phyloP scores from a whole-genome alignment of 441 rosid genomes.

The Euphorbia schlechtendalii region DNA sequence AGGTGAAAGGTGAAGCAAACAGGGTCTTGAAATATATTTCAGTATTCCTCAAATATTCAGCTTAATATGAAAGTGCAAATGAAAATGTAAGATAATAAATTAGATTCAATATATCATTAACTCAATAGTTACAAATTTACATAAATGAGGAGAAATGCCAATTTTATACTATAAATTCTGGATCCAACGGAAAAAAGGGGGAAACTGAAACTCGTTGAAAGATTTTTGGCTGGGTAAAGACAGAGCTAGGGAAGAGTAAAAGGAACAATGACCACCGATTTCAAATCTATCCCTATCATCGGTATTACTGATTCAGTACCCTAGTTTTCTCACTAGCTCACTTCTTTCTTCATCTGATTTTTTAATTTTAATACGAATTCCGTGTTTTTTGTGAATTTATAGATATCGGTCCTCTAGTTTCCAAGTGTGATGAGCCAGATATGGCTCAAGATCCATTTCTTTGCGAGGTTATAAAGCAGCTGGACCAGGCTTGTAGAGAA shows the following conservation, averaged over 20 bases:
- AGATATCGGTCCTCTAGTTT: slow-evolving; percentile 60
- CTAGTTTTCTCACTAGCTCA: too few relatives aligned
- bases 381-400: slow-evolving; percentile 12
- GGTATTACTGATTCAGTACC: slow-evolving; percentile 27
- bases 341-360: neutral
- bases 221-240: neutral
- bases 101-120: too few relatives aligned
- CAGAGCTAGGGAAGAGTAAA: neutral
- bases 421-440: slow-evolving; percentile 52
- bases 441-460: slow-evolving; percentile 55
- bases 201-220: neutral
- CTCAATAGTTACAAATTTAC: too few relatives aligned
- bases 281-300: slow-evolving; percentile 67
- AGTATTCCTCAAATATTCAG: too few relatives aligned
- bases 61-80: too few relatives aligned
- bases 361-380: neutral
- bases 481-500: slow-evolving; percentile 69
- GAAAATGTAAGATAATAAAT: too few relatives aligned
- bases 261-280: slow-evolving; percentile 57
- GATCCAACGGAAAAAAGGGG: neutral
- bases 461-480: slow-evolving; percentile 41
- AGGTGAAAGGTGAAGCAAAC: too few relatives aligned
- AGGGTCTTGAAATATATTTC: too few relatives aligned
- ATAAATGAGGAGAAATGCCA: too few relatives aligned
- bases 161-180: neutral